Evolutionary conservation across 129 eudicot genomes (phyloP), one percentile per base, ranked within the genome.

Genomic region (Smallanthus sonchifolius): DNA sequence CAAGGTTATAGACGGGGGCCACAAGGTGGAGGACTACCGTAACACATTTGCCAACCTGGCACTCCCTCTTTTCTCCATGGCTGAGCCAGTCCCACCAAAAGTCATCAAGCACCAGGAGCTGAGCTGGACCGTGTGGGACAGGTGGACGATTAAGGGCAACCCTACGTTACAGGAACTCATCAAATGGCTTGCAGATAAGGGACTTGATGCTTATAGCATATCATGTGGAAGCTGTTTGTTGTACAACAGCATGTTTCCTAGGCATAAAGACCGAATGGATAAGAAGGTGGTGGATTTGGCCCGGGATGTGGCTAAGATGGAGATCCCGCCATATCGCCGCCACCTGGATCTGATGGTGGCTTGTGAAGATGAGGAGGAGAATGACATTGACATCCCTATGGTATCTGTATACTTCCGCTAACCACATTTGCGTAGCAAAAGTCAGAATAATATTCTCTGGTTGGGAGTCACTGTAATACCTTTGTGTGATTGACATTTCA

Each of bases 111-210:
- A 92, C 83, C 84, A 65, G n/a, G 90, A 92, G 67, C 64, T 89
- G 94, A 85, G 81, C 78, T 92, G 97, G 97, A 89, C 91, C 17
- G 89, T 92, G 43, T 92, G 97, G 97, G 97, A 92, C 74, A 66
- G 96, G 55, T 92, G 96, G 97, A 72, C 74, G 16, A 67, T 92
- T 3, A 75, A 86, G 20, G 88, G 84, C 38, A 92, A 92, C 59
- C 96, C 96, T 15, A 92, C 94, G 0, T 57, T 89, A 64, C 67
- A 80, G 74, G 96, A 85, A 20, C 78, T 92, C 36, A 81, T 92
- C 20, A 55, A 80, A 35, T 92, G 96, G 96, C 89, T 92, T 55
- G 57, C 81, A 4, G 89, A 84, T 38, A 92, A 83, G 80, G 97
- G 97, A 10, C 81, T 92, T 11, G 87, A 78, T 16, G 94, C 96